Evolutionary conservation across 352 stramenopile species (phyloP).

Genomic region (Globisporangium middletonii): DNA sequence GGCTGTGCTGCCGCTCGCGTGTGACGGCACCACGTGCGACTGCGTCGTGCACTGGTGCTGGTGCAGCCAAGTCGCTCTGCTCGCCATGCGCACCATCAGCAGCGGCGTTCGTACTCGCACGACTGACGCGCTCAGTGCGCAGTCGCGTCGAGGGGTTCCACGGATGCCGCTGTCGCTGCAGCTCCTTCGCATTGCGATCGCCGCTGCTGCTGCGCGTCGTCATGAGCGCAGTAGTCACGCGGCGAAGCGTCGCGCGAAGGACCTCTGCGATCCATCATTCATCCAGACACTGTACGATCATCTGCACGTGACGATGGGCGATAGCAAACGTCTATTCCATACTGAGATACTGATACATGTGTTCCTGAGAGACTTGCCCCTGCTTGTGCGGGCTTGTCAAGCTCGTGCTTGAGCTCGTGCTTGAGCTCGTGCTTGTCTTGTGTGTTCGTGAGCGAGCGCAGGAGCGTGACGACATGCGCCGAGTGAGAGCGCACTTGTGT

Average conservation of each 20-base stretch:
- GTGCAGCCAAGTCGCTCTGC: not conserved
- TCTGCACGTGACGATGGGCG: not conserved
- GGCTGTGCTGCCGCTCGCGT: not conserved
- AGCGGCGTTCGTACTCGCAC: not conserved
- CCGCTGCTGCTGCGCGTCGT: not conserved
- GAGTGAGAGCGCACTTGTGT: no score
- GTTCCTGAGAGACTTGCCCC: no score
- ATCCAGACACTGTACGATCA: not conserved
- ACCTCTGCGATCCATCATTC: not conserved
- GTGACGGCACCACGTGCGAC: not conserved
- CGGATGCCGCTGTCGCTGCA: slow-evolving; percentile 2
- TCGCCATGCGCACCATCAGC: not conserved
- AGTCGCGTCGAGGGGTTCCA: slow-evolving; percentile 54
- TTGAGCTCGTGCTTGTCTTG: not conserved
- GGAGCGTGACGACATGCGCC: not conserved
- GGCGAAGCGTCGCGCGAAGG: not conserved
- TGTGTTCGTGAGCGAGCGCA: not conserved
- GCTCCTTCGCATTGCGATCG: not conserved
- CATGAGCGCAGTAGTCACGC: not conserved
- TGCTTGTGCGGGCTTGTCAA: no score
- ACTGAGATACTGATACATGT: no score
- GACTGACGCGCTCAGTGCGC: not conserved
- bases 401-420: not conserved
- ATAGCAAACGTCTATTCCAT: not conserved
- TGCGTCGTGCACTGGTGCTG: not conserved